Percentiles rank a stretch among this genome's conserved stretches.
Conservation (phyloP, 1,139 yeast genomes). For the Geotrichum carabidarum region DNA sequence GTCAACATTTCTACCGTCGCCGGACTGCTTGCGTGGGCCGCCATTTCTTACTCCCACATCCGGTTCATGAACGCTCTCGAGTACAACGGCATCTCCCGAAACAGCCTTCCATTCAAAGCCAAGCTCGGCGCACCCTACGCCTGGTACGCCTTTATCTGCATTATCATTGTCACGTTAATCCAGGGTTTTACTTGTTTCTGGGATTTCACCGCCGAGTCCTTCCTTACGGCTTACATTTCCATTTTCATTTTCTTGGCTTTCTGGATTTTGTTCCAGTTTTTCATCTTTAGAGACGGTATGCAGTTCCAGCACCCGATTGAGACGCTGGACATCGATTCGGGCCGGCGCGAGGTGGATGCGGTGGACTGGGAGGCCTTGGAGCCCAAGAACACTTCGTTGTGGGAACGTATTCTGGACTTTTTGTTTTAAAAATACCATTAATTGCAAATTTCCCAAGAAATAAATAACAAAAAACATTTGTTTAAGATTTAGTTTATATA, state of each 20-base stretch:
- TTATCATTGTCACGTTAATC: conserved; percentile 44
- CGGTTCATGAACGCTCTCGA: conserved; percentile 58
- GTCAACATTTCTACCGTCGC: conserved; percentile 62
- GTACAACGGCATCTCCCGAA: conserved; percentile 38
- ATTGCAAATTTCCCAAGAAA: too few species aligned
- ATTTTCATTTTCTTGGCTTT: conserved; percentile 49
- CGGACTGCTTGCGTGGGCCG: conserved; percentile 52
- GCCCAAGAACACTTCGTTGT: conserved; percentile 3
- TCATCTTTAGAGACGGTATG: conserved; percentile 12
- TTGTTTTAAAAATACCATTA: conserved; percentile 8
- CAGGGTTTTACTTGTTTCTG: conserved; percentile 65
- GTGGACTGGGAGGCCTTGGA: conserved; percentile 15
- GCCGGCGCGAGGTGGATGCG: conserved; percentile 50
- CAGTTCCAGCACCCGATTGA: conserved; percentile 31
- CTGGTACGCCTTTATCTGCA: conserved; percentile 37
- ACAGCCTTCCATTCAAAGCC: conserved; percentile 43
- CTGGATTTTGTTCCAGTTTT: conserved; percentile 44
- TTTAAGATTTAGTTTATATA: too few species aligned
- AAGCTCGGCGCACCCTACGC: conserved; percentile 27
- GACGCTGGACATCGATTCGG: conserved; percentile 53
- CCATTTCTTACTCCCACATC: conserved; percentile 46
- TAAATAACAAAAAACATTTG: background rate
- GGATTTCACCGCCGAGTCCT: conserved; percentile 55
- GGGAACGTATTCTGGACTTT: conserved; percentile 6
- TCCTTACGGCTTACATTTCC: conserved; percentile 64